These are phyloP conservation scores for Backusella sp. DNA, from an alignment of 192 early-diverging fungal species.

Conservation along the genomic window DNA sequence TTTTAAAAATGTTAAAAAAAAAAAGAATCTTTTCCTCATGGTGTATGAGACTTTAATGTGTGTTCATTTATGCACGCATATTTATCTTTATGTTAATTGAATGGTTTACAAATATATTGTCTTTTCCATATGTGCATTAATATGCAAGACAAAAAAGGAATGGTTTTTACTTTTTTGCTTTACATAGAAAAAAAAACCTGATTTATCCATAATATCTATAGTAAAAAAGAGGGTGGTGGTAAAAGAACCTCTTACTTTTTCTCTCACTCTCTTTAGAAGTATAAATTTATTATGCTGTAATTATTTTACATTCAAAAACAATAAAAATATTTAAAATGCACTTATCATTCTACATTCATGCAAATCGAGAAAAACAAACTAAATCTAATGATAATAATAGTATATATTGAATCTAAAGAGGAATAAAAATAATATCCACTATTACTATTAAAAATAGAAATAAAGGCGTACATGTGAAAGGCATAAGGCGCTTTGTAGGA, in stretches of 20 bases:
- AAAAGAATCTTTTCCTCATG: background rate
- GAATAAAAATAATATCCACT: no score
- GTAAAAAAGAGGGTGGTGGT: no score
- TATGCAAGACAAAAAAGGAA: background rate
- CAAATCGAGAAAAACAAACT: no score
- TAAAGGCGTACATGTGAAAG: background rate
- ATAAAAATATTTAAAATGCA: no score
- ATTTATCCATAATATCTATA: no score
- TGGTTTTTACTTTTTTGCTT: background rate
- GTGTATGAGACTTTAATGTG: background rate
- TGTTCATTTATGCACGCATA: background rate
- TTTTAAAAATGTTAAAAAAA: background rate
- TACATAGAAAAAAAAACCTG: background rate
- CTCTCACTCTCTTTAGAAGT: no score
- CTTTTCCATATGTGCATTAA: background rate
- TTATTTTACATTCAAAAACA: no score
- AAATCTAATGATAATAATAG: background rate
- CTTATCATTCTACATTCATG: no score
- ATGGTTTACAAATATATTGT: background rate
- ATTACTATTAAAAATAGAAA: background rate
- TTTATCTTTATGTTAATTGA: background rate
- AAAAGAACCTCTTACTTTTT: no score
- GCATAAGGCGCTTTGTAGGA: background rate
- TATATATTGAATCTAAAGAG: no score
- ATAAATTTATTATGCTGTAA: no score